Conservation (phyloP, 345 rosid species). For the Heritiera fomes region DNA sequence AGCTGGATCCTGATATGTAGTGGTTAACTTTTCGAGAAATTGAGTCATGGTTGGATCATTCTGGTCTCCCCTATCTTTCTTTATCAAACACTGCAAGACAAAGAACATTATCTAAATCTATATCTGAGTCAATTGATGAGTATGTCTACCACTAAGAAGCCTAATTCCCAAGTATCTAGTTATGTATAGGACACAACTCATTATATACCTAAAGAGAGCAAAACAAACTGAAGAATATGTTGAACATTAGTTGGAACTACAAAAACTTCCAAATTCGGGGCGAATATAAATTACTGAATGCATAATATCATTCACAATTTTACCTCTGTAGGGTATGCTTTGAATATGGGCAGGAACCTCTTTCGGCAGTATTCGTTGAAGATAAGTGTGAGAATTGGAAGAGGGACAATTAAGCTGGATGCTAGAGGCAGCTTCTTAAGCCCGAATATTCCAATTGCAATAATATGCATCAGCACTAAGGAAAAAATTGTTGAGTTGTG, state of each 20-base stretch:
- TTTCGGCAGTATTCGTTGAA: conserved; percentile 73
- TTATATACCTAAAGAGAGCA: not conserved
- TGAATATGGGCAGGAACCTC: conserved; percentile 65
- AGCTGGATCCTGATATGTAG: conserved; percentile 77
- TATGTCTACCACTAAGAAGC: not conserved
- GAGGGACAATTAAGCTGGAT: conserved; percentile 66
- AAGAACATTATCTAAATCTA: conserved; percentile 8
- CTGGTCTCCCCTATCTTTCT: conserved; percentile 68
- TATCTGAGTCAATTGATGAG: too few relatives aligned
- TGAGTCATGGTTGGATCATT: conserved; percentile 58
- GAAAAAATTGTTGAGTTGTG: conserved; percentile 72
- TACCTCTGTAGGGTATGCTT: conserved; percentile 82
- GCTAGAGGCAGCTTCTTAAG: conserved; percentile 79
- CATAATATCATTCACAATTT: not conserved
- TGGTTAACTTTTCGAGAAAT: conserved; percentile 55
- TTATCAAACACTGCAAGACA: conserved; percentile 69
- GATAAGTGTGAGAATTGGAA: conserved; percentile 70
- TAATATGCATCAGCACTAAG: conserved; percentile 80
- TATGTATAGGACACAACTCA: too few relatives aligned
- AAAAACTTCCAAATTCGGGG: not conserved
- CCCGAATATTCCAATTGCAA: conserved; percentile 86
- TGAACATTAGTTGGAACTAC: not conserved
- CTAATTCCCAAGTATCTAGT: not conserved
- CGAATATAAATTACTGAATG: not conserved
- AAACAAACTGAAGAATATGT: not conserved